phyloP scores from a whole-genome alignment of 495 filamentous ascomycete genomes.

The Hypoxylon trugodes region DNA sequence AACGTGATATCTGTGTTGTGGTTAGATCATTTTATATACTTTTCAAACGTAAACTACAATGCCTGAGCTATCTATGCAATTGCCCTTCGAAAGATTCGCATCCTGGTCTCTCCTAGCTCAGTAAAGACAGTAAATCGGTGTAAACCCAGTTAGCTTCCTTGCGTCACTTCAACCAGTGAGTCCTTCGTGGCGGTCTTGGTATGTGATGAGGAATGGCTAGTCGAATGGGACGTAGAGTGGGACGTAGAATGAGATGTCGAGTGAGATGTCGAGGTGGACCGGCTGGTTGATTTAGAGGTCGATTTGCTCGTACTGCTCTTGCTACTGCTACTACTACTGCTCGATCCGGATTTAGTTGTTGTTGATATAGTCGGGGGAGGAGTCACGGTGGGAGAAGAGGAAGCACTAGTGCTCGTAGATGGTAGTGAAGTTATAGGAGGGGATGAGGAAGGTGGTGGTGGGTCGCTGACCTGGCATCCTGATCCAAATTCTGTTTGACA shows the following conservation, averaged over 20 bases:
- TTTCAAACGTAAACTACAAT: neutral
- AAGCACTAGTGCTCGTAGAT: constrained; percentile 22
- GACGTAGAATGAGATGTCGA: constrained; percentile 21
- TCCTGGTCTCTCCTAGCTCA: neutral
- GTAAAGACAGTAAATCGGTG: neutral
- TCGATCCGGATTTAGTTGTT: constrained; percentile 30
- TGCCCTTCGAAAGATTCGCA: neutral
- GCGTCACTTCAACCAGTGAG: constrained; percentile 12
- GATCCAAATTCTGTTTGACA: constrained; percentile 51
- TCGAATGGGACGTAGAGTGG: constrained; percentile 25
- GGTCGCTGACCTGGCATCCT: constrained; percentile 45
- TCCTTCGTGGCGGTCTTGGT: constrained; percentile 11
- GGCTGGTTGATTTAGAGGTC: constrained; percentile 10
- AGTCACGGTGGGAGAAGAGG: constrained; percentile 20
- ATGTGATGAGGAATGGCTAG: constrained; percentile 19
- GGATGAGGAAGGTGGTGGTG: constrained; percentile 12
- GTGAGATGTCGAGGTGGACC: constrained; percentile 26
- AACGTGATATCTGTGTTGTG: neutral
- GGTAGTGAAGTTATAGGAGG: constrained; percentile 23
- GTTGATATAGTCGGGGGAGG: constrained; percentile 15
- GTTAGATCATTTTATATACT: neutral
- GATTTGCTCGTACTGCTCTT: constrained; percentile 16
- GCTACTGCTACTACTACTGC: constrained; percentile 17
- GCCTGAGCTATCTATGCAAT: neutral
- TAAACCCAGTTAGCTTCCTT: neutral